Base-by-base conservation (phyloP, 2,329 filamentous ascomycete species). In the Davidsoniella virescens region DNA sequence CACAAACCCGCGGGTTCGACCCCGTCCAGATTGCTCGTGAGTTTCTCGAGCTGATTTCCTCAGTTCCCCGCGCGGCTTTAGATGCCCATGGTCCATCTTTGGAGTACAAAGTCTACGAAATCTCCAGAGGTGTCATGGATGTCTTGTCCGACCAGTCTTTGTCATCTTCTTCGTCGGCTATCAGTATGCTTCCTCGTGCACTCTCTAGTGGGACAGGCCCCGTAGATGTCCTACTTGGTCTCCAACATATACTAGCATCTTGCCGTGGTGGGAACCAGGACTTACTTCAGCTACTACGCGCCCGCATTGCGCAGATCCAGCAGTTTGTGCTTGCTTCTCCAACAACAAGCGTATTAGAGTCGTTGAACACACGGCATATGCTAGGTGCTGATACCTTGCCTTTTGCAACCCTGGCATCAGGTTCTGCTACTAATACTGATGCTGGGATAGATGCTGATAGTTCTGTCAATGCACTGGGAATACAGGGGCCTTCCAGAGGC, bases 21-120 rank as follows among this genome's bases (percentile, higher is more conserved):
- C 69, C 69, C 0, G 60, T 72, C 2, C 59, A 65, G 14, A 70
- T 71, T 41, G 69, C 69, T 3, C 63, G 62, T 12, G 67, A 72
- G 44, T 69, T 73, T 20, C 55, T 73, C 16, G 59, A 61, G 4
- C 59, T 67, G 3, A 65, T 71, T 5, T 63, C 64, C 1, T 60
- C 64, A 3, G 59, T 73, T 3, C 70, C 70, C 0, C 64, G 62
- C 46, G 60, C 67, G 0, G 70, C 69, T 0, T 62, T 73, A 2
- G 69, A 73, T 52, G 69, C 69, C 0, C 70, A 73, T 49, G 70
- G 70, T 0, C 65, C 69, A 4, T 67, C 66, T 1, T 65, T 73
- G 56, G 69, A 70, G 56, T 67, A 67, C 55, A 70, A 70, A 46
- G 68, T 68, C 2, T 70, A 64, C 46, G 67, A 70, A 52, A 70